Base-by-base conservation (phyloP, 306 rosid genomes). In the Vigna trinervia region DNA sequence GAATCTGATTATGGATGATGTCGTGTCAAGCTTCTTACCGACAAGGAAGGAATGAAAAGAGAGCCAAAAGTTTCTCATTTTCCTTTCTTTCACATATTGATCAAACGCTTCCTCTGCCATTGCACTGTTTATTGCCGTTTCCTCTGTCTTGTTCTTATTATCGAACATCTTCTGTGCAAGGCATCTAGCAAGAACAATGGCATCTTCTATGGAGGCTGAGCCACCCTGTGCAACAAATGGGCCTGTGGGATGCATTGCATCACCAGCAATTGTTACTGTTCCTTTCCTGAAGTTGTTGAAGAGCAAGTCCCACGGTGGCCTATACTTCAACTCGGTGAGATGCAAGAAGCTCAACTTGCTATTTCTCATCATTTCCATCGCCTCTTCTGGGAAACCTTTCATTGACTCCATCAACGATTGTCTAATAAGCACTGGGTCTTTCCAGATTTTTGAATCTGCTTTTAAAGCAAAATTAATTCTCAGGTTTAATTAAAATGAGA, bases 171-270 rank as follows among this genome's bases (percentile, higher is more conserved):
- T 84, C 22, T 69, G 72, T 1, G 90, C 74, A 23, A 88, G 19
- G 71, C 86, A 79, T 46, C 89, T 83, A 1, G 90, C 90, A 5
- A 88, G 83, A 26, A 86, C 89, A 20, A 88, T 26, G 0, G 91
- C 90, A 53, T 90, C 92, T 85, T 90, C 90, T 8, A 90, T 23
- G 14, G 81, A 84, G 0, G 88, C 83, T 0, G 96, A 83, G 53
- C 92, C 90, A 56, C 95, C 92, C 3, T 90, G 96, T 28, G 87
- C 92, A 52, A 85, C 71, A 60, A 90, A 90, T 13, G 96, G 96
- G 1, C 92, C 91, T 52, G 85, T 85, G n/a, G 73, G 81, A 76
- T 90, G 92, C 89, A 88, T 83, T 34, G 92, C 90, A n/a, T 90
- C 96, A 5, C 92, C 96, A 0, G 92, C 92, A n/a, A 90, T 53